A percentile compares a stretch with the other conserved stretches of the same genome.
These are phyloP conservation scores for Ceratocystis harringtonii DNA, from an alignment of 2,329 filamentous ascomycete species.

Conservation along the genomic window DNA sequence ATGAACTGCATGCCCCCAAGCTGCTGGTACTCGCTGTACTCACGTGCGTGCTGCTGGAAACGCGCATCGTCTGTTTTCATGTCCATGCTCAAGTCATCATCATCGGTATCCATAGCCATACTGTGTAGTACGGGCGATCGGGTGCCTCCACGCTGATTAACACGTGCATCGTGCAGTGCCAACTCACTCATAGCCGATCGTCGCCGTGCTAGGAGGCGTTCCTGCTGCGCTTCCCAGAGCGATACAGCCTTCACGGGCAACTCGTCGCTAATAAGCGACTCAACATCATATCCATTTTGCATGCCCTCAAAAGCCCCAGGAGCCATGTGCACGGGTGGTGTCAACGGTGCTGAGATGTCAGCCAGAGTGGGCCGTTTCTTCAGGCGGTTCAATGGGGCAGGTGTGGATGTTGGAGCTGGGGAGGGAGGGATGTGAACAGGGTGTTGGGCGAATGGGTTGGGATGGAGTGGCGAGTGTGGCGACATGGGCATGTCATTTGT, in stretches of 20 bases:
- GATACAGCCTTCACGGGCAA: conserved; percentile 8
- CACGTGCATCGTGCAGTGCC: background rate
- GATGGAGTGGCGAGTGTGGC: conserved; percentile 13
- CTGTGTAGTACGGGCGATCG: background rate
- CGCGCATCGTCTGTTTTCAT: background rate
- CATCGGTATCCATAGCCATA: conserved; percentile 12
- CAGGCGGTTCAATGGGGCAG: conserved; percentile 10
- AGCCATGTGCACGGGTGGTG: conserved; percentile 12
- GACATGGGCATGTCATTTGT: conserved; percentile 8
- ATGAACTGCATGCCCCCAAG: conserved; percentile 1
- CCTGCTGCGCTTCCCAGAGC: conserved; percentile 12
- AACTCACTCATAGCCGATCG: conserved; percentile 8
- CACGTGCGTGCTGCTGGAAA: background rate
- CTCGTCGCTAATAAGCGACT: conserved; percentile 3
- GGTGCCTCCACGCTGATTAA: background rate
- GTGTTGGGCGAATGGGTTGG: conserved; percentile 13
- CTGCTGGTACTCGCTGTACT: background rate
- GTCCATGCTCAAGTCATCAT: background rate
- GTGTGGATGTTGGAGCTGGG: background rate
- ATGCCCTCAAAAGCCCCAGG: conserved; percentile 16
- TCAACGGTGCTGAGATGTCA: conserved; percentile 15
- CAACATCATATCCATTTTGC: conserved; percentile 12
- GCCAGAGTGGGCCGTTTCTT: conserved; percentile 18
- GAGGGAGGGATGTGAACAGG: conserved; percentile 6
- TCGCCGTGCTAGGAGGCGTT: background rate